Percentiles rank a stretch among this genome's conserved stretches.
Evolutionary conservation across 2,329 filamentous ascomycete genomes (phyloP).

Genomic region (Neofusicoccum laricinum): DNA sequence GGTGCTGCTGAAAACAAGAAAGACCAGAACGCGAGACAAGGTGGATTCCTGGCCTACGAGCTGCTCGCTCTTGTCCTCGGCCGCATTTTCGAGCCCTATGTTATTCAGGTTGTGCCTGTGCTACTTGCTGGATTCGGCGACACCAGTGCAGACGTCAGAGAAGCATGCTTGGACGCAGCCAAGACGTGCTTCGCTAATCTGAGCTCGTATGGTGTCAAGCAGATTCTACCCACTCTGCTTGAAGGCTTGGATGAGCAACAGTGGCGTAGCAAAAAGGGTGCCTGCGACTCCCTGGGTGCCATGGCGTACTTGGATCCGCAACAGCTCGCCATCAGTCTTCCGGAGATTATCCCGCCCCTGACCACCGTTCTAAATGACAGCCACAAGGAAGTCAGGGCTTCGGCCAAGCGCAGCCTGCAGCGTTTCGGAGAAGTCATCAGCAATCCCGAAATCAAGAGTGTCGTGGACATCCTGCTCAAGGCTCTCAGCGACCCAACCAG

Average conservation of each 20-base stretch:
- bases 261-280: slow-evolving; percentile 98
- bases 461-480: slow-evolving; percentile 89
- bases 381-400: slow-evolving; percentile 91
- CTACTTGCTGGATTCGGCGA: slow-evolving; percentile 88
- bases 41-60: slow-evolving; percentile 85
- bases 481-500: slow-evolving; percentile 96
- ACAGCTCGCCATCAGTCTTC: slow-evolving; percentile 85
- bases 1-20: slow-evolving; percentile 93
- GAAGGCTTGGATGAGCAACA: slow-evolving; percentile 91
- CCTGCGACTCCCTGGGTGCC: slow-evolving; percentile 91
- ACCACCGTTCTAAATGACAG: slow-evolving; percentile 94
- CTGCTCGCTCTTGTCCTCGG: slow-evolving; percentile 83
- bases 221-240: slow-evolving; percentile 86
- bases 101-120: slow-evolving; percentile 92
- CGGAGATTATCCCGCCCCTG: slow-evolving; percentile 93
- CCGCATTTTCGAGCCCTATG: slow-evolving; percentile 90
- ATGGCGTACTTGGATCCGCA: slow-evolving; percentile 99
- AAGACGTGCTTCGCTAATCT: slow-evolving; percentile 92
- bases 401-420: slow-evolving; percentile 93
- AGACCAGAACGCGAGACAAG: slow-evolving; percentile 82
- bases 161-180: slow-evolving; percentile 86
- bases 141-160: slow-evolving; percentile 80
- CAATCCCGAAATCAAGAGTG: slow-evolving; percentile 92
- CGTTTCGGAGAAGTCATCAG: slow-evolving; percentile 97
- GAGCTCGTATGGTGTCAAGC: slow-evolving; percentile 93